Base-by-base conservation (phyloP, 805 yeast species). In the Metschnikowia arizonensis region DNA sequence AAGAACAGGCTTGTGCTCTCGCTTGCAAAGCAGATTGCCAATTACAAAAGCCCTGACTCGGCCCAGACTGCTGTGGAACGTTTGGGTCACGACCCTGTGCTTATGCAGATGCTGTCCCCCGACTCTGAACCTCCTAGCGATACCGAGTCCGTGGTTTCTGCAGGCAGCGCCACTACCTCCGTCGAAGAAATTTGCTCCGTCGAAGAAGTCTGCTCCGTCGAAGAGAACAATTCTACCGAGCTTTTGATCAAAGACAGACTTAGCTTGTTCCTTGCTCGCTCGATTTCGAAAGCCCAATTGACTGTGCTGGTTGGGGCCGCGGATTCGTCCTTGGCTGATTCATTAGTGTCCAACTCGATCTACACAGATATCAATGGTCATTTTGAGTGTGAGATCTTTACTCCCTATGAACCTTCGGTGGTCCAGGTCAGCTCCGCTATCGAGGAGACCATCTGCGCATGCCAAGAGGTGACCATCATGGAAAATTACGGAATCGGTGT, bases 1-100 rank as follows among this genome's bases (percentile, higher is more conserved):
- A 88, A 84, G 57, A 88, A 88, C 62, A 68, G 82, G 47, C 61
- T 90, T 35, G 69, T 90, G 26, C 61, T 85, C 18, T 74, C 88
- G 0, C 63, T 88, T 35, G 87, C 88, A 3, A 78, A 79, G 48
- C 88, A 86, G 61, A 67, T 85, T 40, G 76, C 82, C 0, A 77
- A 79, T 40, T 65, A 61, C 45, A 49, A 52, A n/a, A 36, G 47
- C 33, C 62, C 61, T 19, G 46, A 57, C 1, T 53, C 52, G 32
- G 46, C 49, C 6, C 49, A 53, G 30, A 31, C 12, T 12, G 57
- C 57, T 10, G 52, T 54, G 9, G 54, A 50, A 2, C 46, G 53
- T 18, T 47, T 52, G 19, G 44, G 46, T 25, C 42, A 42, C 30
- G 49, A 48, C 29, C 50, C 46, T 12, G 19, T 34, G 11, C 48